Base-by-base conservation (phyloP, 2,329 filamentous ascomycete species). In the Ophiostoma australiae region DNA sequence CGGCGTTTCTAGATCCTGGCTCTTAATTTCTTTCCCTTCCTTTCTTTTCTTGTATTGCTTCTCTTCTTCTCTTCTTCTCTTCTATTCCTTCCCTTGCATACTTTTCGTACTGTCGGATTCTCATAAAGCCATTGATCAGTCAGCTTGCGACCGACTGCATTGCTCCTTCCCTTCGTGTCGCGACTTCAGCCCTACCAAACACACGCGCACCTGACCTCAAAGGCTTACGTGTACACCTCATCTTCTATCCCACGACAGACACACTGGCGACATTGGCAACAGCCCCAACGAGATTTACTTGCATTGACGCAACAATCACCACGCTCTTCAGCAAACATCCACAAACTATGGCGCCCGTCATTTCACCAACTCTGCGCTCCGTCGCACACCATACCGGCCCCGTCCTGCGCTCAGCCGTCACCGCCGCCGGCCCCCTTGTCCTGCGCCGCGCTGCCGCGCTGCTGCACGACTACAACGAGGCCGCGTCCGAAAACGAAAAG, bases 321-420 rank as follows among this genome's bases (percentile, higher is more conserved):
- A 23, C 20, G 8, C 5, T 27, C 48, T 55, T 2, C 17, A 11
- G 3, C 15, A n/a, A 10, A 55, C 52, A 58, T 15, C 23, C 17
- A 48, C 44, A 33, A 1, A 7, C 48, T 65, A 74, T 74, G 73
- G 71, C 74, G 15, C 74, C 74, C 23, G 63, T 73, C 27, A 27
- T 67, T 44, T 39, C 58, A 4, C 72, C 73, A 17, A 63, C 70
- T 17, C 70, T 74, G 67, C 72, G 72, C 69, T 65, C 71, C 27
- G 70, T 73, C 39, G 72, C 70, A 33, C 63, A 67, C 37, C 73
- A 68, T n/a, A 68, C 71, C 1, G 67, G 68, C n/a, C 7, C 48
- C 17, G 67, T 61, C 15, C 67, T 73, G n/a, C 73, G 74, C 66
- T 69, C 69, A 35, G 69, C 67, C 23, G 41, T 71, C 23, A 39